Evolutionary conservation across 2,329 filamentous ascomycete genomes (phyloP).

Genomic region (Alternaria triticina): DNA sequence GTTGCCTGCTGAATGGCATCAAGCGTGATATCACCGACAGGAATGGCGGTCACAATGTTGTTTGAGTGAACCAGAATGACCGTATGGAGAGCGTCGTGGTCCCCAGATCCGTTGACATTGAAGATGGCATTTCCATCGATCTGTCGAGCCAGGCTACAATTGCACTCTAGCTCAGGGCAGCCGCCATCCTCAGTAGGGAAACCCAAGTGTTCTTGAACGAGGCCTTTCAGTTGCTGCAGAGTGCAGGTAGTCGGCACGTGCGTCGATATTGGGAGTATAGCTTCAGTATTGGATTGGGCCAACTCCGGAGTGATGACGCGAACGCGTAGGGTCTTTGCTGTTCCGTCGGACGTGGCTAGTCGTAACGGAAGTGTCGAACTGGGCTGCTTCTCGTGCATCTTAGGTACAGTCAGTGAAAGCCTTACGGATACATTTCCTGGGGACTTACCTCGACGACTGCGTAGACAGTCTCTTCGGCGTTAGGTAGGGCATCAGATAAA

Average conservation of each 20-base stretch:
- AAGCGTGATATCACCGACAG: rapidly evolving
- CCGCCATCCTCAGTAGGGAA: rapidly evolving
- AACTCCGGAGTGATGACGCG: background rate
- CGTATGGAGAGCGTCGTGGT: background rate
- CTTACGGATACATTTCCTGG: too few species aligned
- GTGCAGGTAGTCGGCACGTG: background rate
- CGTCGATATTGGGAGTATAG: background rate
- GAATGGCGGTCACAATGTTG: background rate
- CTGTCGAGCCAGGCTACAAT: background rate
- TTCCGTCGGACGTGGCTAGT: background rate
- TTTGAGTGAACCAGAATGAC: rapidly evolving
- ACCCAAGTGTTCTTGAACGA: background rate
- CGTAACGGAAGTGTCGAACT: rapidly evolving
- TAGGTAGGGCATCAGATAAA: background rate
- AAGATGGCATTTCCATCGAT: background rate
- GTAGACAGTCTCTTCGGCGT: background rate
- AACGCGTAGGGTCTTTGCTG: background rate
- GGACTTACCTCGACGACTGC: background rate
- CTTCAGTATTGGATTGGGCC: background rate
- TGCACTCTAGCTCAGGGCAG: background rate
- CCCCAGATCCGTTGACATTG: background rate
- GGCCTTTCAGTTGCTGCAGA: background rate
- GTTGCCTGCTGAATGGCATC: background rate
- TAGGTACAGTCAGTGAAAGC: too few species aligned
- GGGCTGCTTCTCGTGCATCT: background rate